Evolutionary conservation across 2,329 filamentous ascomycete species (phyloP).

Genomic region (Aureobasidium sp.): DNA sequence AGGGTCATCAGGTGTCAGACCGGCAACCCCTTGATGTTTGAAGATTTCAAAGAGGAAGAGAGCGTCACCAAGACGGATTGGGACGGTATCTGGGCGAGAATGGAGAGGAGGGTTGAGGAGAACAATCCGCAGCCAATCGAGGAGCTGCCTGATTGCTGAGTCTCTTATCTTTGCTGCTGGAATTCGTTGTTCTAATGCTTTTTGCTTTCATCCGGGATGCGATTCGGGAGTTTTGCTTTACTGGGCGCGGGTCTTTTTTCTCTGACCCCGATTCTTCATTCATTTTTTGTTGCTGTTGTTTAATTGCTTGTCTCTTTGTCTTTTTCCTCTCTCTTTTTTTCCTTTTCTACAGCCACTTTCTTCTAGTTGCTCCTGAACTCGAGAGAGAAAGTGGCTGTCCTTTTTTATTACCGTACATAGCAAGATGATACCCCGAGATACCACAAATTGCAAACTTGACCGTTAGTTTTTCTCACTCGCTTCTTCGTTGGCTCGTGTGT

Average conservation of each 20-base stretch:
- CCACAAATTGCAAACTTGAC: neutral
- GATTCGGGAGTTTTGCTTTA: no score
- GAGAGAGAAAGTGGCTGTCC: neutral
- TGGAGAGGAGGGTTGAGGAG: slow-evolving; percentile 2
- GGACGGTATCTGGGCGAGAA: slow-evolving; percentile 4
- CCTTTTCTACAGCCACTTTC: no score
- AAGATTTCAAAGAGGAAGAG: neutral
- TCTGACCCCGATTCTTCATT: neutral
- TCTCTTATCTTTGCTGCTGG: neutral
- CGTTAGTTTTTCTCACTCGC: neutral
- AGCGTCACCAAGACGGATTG: neutral
- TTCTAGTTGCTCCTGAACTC: neutral
- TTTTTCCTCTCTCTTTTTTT: neutral
- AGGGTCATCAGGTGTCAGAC: neutral
- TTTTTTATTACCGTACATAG: neutral
- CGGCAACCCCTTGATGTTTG: slow-evolving; percentile 1
- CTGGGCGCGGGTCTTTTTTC: neutral
- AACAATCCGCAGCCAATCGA: neutral
- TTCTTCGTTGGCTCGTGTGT: no score
- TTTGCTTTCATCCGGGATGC: no score
- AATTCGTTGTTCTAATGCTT: no score
- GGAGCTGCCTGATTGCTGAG: slow-evolving; percentile 1
- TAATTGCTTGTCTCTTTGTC: neutral
- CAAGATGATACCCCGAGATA: neutral
- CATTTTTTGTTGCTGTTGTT: neutral